Conservation (phyloP, 179 eudicot species). For the Vitellaria paradoxa region DNA sequence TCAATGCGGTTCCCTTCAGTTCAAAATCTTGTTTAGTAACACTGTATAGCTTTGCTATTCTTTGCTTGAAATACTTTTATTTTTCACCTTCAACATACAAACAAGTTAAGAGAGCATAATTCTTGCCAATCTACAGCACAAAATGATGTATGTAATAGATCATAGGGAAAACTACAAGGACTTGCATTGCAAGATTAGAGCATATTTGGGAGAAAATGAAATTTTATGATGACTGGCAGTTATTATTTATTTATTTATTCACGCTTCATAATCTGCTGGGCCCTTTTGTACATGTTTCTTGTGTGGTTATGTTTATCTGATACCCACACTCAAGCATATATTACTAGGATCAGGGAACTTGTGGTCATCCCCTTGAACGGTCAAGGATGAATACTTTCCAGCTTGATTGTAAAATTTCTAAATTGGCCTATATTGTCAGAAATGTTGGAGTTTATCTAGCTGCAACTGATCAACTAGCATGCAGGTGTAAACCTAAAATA, state of each 20-base stretch:
- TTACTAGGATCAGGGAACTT: background rate
- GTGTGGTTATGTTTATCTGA: no score
- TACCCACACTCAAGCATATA: no score
- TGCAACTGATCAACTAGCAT: background rate
- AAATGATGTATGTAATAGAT: background rate
- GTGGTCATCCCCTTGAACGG: background rate
- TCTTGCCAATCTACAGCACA: no score
- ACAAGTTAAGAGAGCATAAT: no score
- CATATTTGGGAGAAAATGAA: background rate
- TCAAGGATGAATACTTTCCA: background rate
- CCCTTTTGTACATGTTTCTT: no score
- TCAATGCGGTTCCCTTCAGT: background rate
- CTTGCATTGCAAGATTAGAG: background rate
- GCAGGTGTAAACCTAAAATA: background rate
- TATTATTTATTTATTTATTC: no score
- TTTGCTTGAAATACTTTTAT: no score
- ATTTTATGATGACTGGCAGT: background rate
- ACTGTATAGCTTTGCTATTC: background rate
- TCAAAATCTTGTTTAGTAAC: background rate
- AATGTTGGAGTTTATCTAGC: background rate
- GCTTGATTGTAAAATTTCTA: no score
- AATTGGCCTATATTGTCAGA: background rate
- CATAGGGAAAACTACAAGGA: background rate
- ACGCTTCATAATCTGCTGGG: no score
- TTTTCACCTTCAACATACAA: no score